phyloP scores from a whole-genome alignment of 2,329 filamentous ascomycete species.

The Fusarium falciforme region DNA sequence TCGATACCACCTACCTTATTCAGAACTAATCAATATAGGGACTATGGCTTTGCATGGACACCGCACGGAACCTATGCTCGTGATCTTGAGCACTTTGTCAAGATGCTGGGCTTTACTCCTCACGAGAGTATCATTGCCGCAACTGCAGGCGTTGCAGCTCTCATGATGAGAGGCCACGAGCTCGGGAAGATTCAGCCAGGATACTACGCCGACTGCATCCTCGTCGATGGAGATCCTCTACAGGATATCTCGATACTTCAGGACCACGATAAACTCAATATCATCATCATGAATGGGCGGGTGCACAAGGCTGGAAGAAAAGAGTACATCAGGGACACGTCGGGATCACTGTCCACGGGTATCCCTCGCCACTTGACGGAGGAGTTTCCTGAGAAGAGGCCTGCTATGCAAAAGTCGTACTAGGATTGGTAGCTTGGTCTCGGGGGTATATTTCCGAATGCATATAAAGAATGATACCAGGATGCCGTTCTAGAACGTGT shows the following conservation, averaged over 20 bases:
- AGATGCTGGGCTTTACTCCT: conserved; percentile 13
- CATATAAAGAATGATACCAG: not conserved
- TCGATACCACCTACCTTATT: not conserved
- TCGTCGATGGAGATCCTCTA: not conserved
- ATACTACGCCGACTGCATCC: not conserved
- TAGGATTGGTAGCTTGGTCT: not conserved
- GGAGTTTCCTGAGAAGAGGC: not conserved
- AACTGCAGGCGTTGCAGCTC: not conserved
- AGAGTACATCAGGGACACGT: not conserved
- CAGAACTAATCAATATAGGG: conserved; percentile 3
- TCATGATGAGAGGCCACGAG: not conserved
- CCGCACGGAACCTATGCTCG: conserved; percentile 21
- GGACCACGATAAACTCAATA: not conserved
- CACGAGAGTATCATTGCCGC: not conserved
- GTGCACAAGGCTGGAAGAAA: not conserved
- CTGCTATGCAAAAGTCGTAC: not conserved
- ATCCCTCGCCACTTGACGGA: not conserved
- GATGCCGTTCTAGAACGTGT: not conserved
- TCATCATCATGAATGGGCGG: not conserved
- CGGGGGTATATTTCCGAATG: not conserved
- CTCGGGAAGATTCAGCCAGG: not conserved
- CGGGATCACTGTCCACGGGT: not conserved
- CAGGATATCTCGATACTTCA: not conserved
- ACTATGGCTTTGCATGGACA: conserved; percentile 18
- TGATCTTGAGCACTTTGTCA: conserved; percentile 33